phyloP scores from a whole-genome alignment of 345 rosid genomes.

The Eutrema heterophyllum region DNA sequence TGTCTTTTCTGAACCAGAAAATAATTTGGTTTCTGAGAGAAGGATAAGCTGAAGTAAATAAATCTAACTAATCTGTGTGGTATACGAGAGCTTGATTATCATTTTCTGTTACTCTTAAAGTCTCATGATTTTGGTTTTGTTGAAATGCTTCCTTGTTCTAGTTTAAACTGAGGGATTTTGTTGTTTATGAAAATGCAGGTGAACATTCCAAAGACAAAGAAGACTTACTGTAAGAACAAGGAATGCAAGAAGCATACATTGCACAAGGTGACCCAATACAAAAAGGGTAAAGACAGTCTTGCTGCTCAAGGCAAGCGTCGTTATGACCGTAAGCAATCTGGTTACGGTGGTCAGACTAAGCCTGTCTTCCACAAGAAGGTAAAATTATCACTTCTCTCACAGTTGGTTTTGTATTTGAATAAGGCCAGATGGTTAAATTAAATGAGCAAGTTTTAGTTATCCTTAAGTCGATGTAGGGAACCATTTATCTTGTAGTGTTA shows the following conservation, averaged over 20 bases:
- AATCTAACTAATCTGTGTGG: too few species aligned
- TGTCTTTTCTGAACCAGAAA: neutral
- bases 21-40: neutral
- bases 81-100: neutral
- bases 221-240: slow-evolving; percentile 75
- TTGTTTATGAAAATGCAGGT: slow-evolving; percentile 36
- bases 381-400: neutral
- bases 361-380: slow-evolving; percentile 91
- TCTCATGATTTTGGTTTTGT: neutral
- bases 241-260: slow-evolving; percentile 76
- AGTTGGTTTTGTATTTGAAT: neutral
- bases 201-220: slow-evolving; percentile 85
- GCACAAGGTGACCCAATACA: slow-evolving; percentile 82
- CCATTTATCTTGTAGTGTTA: neutral
- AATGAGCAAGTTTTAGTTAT: neutral
- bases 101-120: neutral
- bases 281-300: slow-evolving; percentile 83
- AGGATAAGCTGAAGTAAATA: too few species aligned
- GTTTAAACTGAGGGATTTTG: neutral
- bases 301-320: slow-evolving; percentile 82
- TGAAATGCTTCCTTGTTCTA: neutral
- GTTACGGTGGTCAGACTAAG: slow-evolving; percentile 86
- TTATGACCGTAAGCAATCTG: slow-evolving; percentile 78
- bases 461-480: neutral
- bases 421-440: too few species aligned